Base-by-base conservation (phyloP, 2,329 filamentous ascomycete species). In the Beauveria medogensis region DNA sequence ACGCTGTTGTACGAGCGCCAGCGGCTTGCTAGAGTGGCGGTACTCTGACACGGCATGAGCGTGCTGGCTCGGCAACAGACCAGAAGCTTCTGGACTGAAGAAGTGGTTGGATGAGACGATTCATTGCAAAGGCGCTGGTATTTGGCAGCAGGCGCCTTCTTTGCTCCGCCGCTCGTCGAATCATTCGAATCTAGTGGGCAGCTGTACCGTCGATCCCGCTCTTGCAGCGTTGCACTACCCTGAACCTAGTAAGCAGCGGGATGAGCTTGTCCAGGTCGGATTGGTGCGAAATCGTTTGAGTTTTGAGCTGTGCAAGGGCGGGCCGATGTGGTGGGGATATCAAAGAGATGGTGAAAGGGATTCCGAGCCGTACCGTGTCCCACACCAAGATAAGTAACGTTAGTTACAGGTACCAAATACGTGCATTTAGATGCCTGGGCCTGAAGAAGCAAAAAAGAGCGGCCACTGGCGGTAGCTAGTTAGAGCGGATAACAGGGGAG, bases 291-390 rank as follows among this genome's bases (percentile, higher is more conserved):
- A 34, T 58, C 37, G 46, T 52, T 52, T 24, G 56, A 22, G 57
- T 37, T 59, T 37, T 46, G 40, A 46, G 40, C 57, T 59, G 57
- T 55, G 43, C 58, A 41, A 55, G 58, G 51, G 58, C 41, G 58
- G 58, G 41, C 51, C 59, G 59, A 61, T 61, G 52, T 40, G 30
- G 59, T 61, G 44, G 52, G 37, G 44, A 55, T 51, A 37, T 8
- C 52, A 53, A 14, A 46, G 30, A 61, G 52, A 61, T 61, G 59
- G 59, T 16, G 22, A 55, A 47, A 43, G 57, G 50, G 59, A 61
- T 55, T 59, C 61, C 63, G 65, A 64, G 65, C 63, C 65, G 65
- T 63, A 64, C 64, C 64, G 64, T 58, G 63, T 64, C 60, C 64
- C 64, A 64, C 63, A 37, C 34, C 41, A 14, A 20, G 53, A 30